Evolutionary conservation across 1,284 basidiomycete species (phyloP).

Genomic region (Crucibulum parvulum): DNA sequence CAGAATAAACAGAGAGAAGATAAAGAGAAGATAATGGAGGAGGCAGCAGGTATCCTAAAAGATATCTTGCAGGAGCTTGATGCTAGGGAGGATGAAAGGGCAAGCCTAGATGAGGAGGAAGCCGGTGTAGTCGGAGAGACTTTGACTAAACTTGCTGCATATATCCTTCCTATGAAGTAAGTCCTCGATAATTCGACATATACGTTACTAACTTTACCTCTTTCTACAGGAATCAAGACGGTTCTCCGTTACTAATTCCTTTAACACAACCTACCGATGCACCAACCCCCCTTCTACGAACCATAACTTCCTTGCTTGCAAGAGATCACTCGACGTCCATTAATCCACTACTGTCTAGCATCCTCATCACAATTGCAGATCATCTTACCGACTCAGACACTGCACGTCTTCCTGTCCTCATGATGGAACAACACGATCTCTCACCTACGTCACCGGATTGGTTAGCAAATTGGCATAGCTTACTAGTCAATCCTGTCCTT

Average conservation of each 20-base stretch:
- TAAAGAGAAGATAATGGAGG: slow-evolving; percentile 68
- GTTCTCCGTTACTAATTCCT: slow-evolving; percentile 58
- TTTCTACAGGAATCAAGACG: slow-evolving; percentile 55
- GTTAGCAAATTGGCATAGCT: slow-evolving; percentile 66
- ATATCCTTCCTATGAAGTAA: slow-evolving; percentile 61
- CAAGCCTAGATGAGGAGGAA: slow-evolving; percentile 71
- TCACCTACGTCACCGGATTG: slow-evolving; percentile 74
- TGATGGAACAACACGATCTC: slow-evolving; percentile 70
- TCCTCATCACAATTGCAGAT: slow-evolving; percentile 66
- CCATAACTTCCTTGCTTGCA: slow-evolving; percentile 63
- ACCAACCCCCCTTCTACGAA: slow-evolving; percentile 63
- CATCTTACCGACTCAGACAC: slow-evolving; percentile 71
- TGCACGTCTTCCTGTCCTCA: slow-evolving; percentile 59
- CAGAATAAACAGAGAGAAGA: slow-evolving; percentile 33
- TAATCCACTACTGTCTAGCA: slow-evolving; percentile 65
- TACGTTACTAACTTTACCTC: slow-evolving; percentile 9
- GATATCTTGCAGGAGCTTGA: slow-evolving; percentile 79
- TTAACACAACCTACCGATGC: slow-evolving; percentile 56
- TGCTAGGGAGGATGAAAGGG: slow-evolving; percentile 58
- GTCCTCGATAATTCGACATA: slow-evolving; percentile 16
- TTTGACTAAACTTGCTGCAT: slow-evolving; percentile 60
- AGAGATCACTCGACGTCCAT: slow-evolving; percentile 63
- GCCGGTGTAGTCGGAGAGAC: slow-evolving; percentile 65
- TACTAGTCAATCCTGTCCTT: slow-evolving; percentile 60
- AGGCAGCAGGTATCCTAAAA: slow-evolving; percentile 69